Percentiles rank a stretch among this genome's conserved stretches.
phyloP scores from a whole-genome alignment of 2,329 filamentous ascomycete species.

The Orbilia brochopaga region DNA sequence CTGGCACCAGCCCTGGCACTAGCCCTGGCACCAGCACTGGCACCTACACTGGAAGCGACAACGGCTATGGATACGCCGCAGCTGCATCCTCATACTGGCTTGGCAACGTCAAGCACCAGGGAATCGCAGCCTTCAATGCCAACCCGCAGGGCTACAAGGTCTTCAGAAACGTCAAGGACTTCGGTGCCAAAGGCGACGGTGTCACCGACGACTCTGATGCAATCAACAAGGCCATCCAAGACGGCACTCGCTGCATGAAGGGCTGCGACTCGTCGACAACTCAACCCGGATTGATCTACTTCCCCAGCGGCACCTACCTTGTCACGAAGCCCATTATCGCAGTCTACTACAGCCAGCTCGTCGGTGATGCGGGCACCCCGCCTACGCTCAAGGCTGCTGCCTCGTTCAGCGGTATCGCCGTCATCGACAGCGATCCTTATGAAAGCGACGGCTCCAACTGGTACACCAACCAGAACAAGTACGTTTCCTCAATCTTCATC shows the following conservation, averaged over 20 bases:
- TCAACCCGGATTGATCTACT: constrained; percentile 85
- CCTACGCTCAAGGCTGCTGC: constrained; percentile 76
- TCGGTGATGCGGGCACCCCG: constrained; percentile 75
- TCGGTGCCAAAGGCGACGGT: constrained; percentile 61
- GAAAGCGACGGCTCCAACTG: constrained; percentile 70
- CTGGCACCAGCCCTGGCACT: too few relatives aligned
- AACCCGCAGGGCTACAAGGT: constrained; percentile 59
- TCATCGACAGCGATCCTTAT: constrained; percentile 86
- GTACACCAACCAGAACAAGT: constrained; percentile 72
- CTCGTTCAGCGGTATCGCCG: constrained; percentile 79
- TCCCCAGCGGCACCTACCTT: constrained; percentile 84
- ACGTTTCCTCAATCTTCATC: constrained; percentile 53
- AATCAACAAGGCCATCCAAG: constrained; percentile 61
- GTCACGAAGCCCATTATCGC: constrained; percentile 80
- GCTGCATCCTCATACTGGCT: constrained; percentile 54
- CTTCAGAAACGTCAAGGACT: constrained; percentile 63
- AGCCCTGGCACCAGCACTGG: too few relatives aligned
- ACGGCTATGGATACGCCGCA: too few relatives aligned
- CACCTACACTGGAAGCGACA: too few relatives aligned
- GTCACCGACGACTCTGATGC: constrained; percentile 61
- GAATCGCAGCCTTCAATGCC: constrained; percentile 60
- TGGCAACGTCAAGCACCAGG: constrained; percentile 58
- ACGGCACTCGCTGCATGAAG: constrained; percentile 59
- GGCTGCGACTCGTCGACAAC: constrained; percentile 75
- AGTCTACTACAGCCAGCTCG: constrained; percentile 90